Conservation (phyloP, 306 rosid species). For the Datisca glomerata region DNA sequence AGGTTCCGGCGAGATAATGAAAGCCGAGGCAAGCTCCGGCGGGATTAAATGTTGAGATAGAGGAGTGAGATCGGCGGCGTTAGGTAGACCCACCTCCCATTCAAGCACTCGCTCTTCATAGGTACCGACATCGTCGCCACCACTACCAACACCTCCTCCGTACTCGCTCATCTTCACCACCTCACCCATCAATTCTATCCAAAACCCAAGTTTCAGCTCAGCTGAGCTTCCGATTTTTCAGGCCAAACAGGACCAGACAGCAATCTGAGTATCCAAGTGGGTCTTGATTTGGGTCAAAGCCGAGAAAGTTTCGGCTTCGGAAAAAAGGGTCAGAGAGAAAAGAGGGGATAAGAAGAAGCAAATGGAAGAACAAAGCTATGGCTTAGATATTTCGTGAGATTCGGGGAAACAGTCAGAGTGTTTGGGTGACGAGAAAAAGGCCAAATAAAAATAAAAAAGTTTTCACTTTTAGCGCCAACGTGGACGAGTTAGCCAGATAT, state of each 20-base stretch:
- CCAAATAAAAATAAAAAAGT: neutral
- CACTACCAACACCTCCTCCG: slow-evolving; percentile 8
- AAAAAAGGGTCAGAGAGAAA: too few relatives aligned
- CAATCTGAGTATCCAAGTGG: neutral
- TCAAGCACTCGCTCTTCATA: slow-evolving; percentile 53
- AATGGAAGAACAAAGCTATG: slow-evolving; percentile 1
- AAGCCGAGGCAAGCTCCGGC: slow-evolving; percentile 75
- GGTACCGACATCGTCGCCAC: slow-evolving; percentile 19
- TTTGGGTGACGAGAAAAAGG: slow-evolving; percentile 18
- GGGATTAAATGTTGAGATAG: slow-evolving; percentile 58
- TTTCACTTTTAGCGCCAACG: slow-evolving; percentile 16
- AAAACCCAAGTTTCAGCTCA: neutral
- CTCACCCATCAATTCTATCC: slow-evolving; percentile 45
- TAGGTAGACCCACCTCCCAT: slow-evolving; percentile 77
- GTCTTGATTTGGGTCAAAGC: slow-evolving; percentile 13
- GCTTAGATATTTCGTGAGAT: slow-evolving; percentile 24
- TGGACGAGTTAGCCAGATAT: slow-evolving; percentile 34
- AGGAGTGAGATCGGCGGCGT: slow-evolving; percentile 51
- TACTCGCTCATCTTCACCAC: slow-evolving; percentile 53
- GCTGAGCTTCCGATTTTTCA: neutral
- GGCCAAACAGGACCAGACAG: neutral
- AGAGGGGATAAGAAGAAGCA: slow-evolving; percentile 9
- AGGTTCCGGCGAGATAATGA: slow-evolving; percentile 47
- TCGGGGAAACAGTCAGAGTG: slow-evolving; percentile 11
- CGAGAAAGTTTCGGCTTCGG: slow-evolving; percentile 17